phyloP scores from a whole-genome alignment of 148 eudicot genomes.

The Camellia lanceoleosa region DNA sequence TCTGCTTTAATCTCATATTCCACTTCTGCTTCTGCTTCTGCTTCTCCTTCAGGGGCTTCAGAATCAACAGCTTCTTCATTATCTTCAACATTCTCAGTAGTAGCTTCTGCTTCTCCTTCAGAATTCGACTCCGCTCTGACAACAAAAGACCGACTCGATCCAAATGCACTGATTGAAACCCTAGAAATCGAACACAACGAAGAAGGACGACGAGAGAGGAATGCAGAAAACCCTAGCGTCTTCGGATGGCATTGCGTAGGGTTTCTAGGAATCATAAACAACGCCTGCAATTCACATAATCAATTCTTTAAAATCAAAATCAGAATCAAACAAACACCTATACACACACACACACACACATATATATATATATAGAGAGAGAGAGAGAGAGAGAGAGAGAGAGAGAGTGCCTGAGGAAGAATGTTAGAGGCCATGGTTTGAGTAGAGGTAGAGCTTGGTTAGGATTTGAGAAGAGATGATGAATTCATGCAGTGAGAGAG shows the following conservation, averaged over 20 bases:
- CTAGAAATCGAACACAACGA: conserved; percentile 26
- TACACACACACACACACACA: background rate
- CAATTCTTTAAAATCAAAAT: background rate
- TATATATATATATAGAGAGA: background rate
- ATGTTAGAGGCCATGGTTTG: conserved; percentile 38
- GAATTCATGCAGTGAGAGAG: conserved; percentile 9
- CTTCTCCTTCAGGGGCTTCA: conserved; percentile 25
- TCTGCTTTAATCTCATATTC: conserved; percentile 18
- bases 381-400: background rate
- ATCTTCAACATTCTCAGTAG: conserved; percentile 21
- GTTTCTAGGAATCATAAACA: conserved; percentile 34
- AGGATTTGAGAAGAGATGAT: background rate
- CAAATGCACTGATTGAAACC: conserved; percentile 20
- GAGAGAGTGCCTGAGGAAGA: conserved; percentile 38
- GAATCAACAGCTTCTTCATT: conserved; percentile 25
- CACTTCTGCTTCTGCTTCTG: conserved; percentile 17
- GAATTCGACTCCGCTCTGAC: conserved; percentile 51
- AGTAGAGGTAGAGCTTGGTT: background rate
- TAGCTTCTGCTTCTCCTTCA: conserved; percentile 28
- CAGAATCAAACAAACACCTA: background rate
- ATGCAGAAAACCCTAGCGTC: conserved; percentile 39
- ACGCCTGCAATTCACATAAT: conserved; percentile 30
- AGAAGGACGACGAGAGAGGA: conserved; percentile 28
- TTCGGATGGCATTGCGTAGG: conserved; percentile 32
- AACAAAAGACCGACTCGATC: conserved; percentile 34